A percentile compares a stretch with the other conserved stretches of the same genome.
Evolutionary conservation across 75 land plant genomes (phyloP).

Genomic region (Picea sitchensis): DNA sequence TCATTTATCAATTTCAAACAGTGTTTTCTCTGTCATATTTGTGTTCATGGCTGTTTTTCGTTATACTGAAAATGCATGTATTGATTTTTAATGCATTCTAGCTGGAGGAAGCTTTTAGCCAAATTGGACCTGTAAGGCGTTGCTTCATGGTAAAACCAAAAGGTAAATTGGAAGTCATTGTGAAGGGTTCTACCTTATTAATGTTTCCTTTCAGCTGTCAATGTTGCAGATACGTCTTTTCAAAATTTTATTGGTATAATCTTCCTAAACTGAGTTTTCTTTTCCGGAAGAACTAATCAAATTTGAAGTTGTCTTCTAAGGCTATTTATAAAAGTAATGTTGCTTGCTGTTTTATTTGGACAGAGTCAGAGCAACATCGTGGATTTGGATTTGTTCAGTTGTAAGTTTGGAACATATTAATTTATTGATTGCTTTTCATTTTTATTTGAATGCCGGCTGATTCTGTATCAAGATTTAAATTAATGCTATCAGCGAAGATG

Average conservation of each 20-base stretch:
- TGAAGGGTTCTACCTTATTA: background rate
- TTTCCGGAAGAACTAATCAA: too few species aligned
- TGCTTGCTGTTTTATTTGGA: slow-evolving; percentile 1
- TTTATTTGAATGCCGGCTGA: background rate
- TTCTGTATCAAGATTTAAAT: too few species aligned
- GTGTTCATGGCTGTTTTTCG: too few species aligned
- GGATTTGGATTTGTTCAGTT: slow-evolving; percentile 98
- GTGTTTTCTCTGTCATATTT: too few species aligned
- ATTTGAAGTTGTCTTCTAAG: too few species aligned
- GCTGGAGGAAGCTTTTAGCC: slow-evolving; percentile 89
- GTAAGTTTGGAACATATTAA: slow-evolving; percentile 45
- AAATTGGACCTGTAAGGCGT: slow-evolving; percentile 86
- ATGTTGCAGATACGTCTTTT: too few species aligned
- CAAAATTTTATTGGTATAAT: too few species aligned
- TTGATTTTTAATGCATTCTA: slow-evolving; percentile 10
- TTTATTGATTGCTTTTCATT: background rate
- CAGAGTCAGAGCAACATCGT: slow-evolving; percentile 78
- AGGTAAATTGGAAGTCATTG: slow-evolving; percentile 27
- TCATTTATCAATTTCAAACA: too few species aligned
- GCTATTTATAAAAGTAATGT: too few species aligned
- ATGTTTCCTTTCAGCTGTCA: background rate
- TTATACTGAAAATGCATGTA: too few species aligned
- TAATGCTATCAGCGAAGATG: too few species aligned
- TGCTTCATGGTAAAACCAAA: slow-evolving; percentile 85
- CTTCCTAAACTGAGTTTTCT: too few species aligned